Evolutionary conservation across 495 filamentous ascomycete genomes (phyloP), one percentile per base, ranked within the genome.

Genomic region (Penicillium nucicola): DNA sequence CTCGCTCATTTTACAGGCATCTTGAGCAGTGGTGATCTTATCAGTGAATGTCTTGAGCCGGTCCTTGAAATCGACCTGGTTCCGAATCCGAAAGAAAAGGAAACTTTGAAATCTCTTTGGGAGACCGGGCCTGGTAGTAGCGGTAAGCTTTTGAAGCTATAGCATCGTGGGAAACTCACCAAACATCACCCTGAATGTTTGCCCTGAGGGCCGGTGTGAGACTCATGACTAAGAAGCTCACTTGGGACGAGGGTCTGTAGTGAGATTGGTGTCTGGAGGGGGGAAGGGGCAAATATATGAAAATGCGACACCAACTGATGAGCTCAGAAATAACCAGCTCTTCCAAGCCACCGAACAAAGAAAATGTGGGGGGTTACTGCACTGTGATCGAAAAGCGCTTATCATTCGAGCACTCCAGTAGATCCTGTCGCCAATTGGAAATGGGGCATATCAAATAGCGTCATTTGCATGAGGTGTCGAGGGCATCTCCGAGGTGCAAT

Each of bases 121-220:
- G 6, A 59, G 39, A 36, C 56, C 46, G n/a, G 56, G 56, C 49
- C 48, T 52, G 13, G 7, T 6, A 2, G 34, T 14, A 9, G 5
- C n/a, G 7, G 12, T 45, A 5, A 52, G 49, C 34, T 11, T 33
- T 15, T 37, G 22, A 19, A 34, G n/a, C n/a, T n/a, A 50, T 30
- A 22, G 5, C 19, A 40, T 40, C 17, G n/a, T n/a, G 18, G 17
- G 11, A 12, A 25, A 34, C 50, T 19, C 19, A 53, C 50, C 54
- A 57, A 36, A 57, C 31, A 32, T 49, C 40, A 15, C 54, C 54
- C n/a, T 57, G 54, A 12, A 57, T 57, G 32, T 56, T 56, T 12
- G 48, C 43, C 17, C 43, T 51, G 9, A 42, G 36, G 10, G 40
- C 40, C 2, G 45, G 14, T 4, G 45, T 45, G 4, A 48, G 34